phyloP scores from a whole-genome alignment of 139 green algal species.

The Picochlorum sp. region DNA sequence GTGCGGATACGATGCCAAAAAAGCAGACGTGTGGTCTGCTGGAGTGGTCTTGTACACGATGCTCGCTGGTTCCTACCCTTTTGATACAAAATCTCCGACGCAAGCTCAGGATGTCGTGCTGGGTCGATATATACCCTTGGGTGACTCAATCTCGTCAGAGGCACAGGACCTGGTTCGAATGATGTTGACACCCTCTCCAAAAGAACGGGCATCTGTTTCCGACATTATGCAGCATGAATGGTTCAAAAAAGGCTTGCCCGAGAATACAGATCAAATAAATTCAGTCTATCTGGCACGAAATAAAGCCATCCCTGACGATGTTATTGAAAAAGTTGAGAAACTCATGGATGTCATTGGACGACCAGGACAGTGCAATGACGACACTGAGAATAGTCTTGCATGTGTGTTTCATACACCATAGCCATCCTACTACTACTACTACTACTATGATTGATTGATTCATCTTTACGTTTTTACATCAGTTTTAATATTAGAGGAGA shows the following conservation, averaged over 20 bases:
- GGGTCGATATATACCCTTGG: background rate
- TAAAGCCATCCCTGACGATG: too few species aligned
- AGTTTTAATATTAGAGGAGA: too few species aligned
- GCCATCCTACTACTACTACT: too few species aligned
- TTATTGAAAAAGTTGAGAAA: too few species aligned
- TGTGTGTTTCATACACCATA: too few species aligned
- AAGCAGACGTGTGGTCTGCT: constrained; percentile 66
- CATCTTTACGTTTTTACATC: too few species aligned
- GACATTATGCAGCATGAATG: background rate
- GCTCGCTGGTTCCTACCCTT: constrained; percentile 81
- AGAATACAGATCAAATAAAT: too few species aligned
- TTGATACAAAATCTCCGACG: constrained; percentile 34
- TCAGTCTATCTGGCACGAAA: too few species aligned
- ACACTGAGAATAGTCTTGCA: too few species aligned
- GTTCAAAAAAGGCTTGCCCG: background rate
- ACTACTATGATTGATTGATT: too few species aligned
- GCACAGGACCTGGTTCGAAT: background rate
- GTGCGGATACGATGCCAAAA: constrained; percentile 48
- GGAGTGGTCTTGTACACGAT: constrained; percentile 73
- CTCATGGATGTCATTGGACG: too few species aligned
- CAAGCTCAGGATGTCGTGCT: constrained; percentile 25
- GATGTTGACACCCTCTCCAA: background rate
- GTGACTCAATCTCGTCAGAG: background rate
- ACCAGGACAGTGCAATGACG: too few species aligned
- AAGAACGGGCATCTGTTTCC: background rate